A percentile compares a stretch with the other conserved stretches of the same genome.
These are phyloP conservation scores for Saccharum spontaneum DNA, from an alignment of 176 grass and related monocot genomes.

Conservation along the genomic window DNA sequence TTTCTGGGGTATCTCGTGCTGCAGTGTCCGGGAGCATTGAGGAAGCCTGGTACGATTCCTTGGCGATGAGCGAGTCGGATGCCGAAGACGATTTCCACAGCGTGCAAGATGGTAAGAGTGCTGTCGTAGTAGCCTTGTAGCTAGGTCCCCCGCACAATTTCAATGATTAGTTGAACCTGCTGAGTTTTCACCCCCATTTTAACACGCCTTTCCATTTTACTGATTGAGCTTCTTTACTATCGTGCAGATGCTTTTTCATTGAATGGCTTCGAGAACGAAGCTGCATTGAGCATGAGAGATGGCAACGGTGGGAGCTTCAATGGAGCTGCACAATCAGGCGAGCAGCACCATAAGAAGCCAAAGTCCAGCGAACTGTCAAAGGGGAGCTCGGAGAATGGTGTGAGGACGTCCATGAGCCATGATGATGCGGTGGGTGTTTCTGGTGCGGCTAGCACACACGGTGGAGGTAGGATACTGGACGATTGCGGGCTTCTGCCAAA, in stretches of 20 bases:
- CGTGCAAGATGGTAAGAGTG: constrained; percentile 76
- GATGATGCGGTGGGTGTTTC: constrained; percentile 47
- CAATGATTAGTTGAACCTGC: not conserved
- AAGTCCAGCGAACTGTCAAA: constrained; percentile 60
- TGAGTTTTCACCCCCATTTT: not conserved
- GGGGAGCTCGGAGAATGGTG: constrained; percentile 41
- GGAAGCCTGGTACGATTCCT: constrained; percentile 86
- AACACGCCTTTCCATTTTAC: constrained; percentile 53
- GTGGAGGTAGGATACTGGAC: constrained; percentile 61
- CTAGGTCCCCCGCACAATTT: not conserved
- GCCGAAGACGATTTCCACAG: constrained; percentile 93
- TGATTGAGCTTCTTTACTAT: not conserved
- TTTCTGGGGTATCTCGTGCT: constrained; percentile 26
- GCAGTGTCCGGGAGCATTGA: constrained; percentile 61
- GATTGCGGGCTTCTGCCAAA: constrained; percentile 80
- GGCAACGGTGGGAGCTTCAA: constrained; percentile 40
- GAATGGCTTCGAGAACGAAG: constrained; percentile 68
- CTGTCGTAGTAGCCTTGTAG: not conserved
- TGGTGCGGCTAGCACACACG: constrained; percentile 32
- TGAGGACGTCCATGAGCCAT: constrained; percentile 53
- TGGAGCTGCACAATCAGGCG: not conserved
- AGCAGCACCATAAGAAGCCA: constrained; percentile 52
- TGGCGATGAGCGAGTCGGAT: constrained; percentile 64
- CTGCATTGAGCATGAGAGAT: constrained; percentile 43
- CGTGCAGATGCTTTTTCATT: constrained; percentile 47